These are phyloP conservation scores for Clarkia xantiana DNA, from an alignment of 345 rosid species.

Conservation along the genomic window DNA sequence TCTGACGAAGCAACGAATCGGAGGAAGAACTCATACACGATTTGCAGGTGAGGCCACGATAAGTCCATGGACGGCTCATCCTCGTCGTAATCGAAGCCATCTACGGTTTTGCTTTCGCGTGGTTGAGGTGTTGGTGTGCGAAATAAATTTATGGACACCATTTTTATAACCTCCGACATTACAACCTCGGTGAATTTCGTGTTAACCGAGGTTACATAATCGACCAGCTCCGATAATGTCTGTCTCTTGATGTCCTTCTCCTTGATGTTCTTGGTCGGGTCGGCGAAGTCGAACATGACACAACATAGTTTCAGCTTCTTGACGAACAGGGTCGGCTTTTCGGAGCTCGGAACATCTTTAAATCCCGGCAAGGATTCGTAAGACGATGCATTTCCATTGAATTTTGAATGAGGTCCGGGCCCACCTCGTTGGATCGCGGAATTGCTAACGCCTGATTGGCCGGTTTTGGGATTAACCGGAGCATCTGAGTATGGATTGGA, in stretches of 20 bases:
- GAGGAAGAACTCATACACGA: conserved; percentile 14
- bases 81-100: conserved; percentile 14
- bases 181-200: conserved; percentile 11
- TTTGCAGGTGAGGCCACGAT: conserved; percentile 15
- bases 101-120: conserved; percentile 9
- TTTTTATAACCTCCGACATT: conserved; percentile 13
- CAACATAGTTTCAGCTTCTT: conserved; percentile 12
- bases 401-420: neutral
- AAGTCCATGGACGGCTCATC: conserved; percentile 16
- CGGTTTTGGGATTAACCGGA: no score
- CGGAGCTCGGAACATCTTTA: conserved; percentile 13
- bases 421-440: no score
- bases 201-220: conserved; percentile 13
- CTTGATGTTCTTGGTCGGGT: conserved; percentile 12
- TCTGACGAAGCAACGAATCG: conserved; percentile 14
- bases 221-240: conserved; percentile 13
- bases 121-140: conserved; percentile 11
- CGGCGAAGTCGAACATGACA: conserved; percentile 9
- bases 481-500: no score
- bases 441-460: no score
- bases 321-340: conserved; percentile 12
- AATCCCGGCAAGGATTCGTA: conserved; percentile 18
- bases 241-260: conserved; percentile 17
- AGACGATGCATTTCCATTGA: conserved; percentile 9
- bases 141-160: conserved; percentile 10